Conservation (phyloP, 2,329 filamentous ascomycete species). For the Ophiostoma himal-ulmi region DNA sequence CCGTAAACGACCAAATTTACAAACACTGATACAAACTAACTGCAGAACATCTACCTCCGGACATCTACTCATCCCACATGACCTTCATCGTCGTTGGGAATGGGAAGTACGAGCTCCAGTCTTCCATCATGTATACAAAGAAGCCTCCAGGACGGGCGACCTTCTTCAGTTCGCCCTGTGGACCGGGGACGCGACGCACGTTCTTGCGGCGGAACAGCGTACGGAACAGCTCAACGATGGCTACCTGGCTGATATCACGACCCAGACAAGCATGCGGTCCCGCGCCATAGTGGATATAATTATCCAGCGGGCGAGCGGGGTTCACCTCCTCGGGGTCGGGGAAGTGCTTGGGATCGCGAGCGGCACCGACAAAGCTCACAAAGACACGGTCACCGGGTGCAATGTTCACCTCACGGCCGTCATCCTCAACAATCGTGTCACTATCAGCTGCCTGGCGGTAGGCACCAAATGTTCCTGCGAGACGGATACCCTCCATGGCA, state of each 20-base stretch:
- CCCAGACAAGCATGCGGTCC: conserved; percentile 61
- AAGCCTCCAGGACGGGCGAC: conserved; percentile 50
- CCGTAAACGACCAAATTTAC: background rate
- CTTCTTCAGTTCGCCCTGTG: conserved; percentile 63
- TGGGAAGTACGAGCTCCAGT: conserved; percentile 49
- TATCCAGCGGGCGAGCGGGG: conserved; percentile 56
- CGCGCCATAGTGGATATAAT: conserved; percentile 59
- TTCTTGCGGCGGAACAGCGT: conserved; percentile 56
- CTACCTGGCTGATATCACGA: conserved; percentile 53
- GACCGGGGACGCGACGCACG: conserved; percentile 55
- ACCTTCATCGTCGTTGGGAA: conserved; percentile 52
- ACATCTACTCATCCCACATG: conserved; percentile 41
- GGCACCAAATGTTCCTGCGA: conserved; percentile 57
- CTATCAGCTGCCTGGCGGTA: conserved; percentile 50
- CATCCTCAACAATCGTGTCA: conserved; percentile 46
- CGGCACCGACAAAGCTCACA: conserved; percentile 53
- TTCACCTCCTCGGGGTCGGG: conserved; percentile 56
- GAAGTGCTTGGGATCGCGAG: conserved; percentile 54
- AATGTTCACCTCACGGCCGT: conserved; percentile 47
- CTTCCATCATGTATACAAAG: conserved; percentile 59
- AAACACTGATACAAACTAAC: background rate
- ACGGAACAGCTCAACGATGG: conserved; percentile 62
- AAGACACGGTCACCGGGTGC: conserved; percentile 56
- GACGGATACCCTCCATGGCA: conserved; percentile 63
- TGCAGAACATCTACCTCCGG: background rate